Evolutionary conservation across 768 basidiomycete genomes (phyloP).

Genomic region (Termitomyces titanicus): DNA sequence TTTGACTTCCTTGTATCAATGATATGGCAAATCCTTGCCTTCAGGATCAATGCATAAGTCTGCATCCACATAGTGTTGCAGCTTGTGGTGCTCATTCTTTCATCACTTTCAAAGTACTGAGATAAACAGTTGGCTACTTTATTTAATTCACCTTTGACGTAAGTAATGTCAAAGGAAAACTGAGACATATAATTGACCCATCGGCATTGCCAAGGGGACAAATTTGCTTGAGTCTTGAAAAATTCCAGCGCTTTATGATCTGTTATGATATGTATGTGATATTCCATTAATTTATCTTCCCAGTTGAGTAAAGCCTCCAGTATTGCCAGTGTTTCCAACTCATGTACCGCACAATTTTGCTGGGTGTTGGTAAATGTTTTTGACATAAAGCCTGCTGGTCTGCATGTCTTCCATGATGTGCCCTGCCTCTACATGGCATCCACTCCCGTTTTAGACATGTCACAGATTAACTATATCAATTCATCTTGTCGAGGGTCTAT

Average conservation of each 20-base stretch:
- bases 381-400: constrained; percentile 1
- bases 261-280: background rate
- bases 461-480: no score
- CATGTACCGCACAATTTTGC: background rate
- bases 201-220: background rate
- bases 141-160: background rate
- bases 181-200: background rate
- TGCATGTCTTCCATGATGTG: background rate
- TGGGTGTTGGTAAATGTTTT: background rate
- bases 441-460: no score
- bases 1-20: no score
- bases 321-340: background rate
- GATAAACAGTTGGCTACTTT: background rate
- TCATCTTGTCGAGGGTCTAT: no score
- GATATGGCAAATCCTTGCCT: no score
- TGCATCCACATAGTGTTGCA: no score
- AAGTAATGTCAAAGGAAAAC: background rate
- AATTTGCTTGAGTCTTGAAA: background rate
- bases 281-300: background rate
- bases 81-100: no score
- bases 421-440: no score
- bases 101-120: background rate
- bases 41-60: no score
- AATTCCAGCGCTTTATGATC: constrained; percentile 1
- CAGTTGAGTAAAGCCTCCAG: background rate